Percentiles rank a stretch among this genome's conserved stretches.
Conservation (phyloP, 2,329 filamentous ascomycete species). For the Pyrenochaeta sp. region DNA sequence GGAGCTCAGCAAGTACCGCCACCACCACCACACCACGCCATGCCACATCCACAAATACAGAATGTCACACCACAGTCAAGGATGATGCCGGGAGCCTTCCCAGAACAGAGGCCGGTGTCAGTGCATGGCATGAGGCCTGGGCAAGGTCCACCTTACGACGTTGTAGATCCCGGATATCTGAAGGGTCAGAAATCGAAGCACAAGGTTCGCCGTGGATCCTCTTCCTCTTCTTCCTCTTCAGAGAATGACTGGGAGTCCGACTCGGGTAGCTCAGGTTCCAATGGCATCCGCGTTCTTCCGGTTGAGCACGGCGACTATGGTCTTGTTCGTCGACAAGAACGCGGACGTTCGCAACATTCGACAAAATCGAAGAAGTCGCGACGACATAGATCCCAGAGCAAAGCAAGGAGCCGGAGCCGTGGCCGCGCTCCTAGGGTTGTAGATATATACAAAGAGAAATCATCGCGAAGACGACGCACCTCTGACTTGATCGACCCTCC, state of each 20-base stretch:
- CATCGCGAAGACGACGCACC: constrained; percentile 16
- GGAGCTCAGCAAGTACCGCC: constrained; percentile 9
- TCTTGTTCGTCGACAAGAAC: constrained; percentile 17
- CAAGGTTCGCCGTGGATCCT: constrained; percentile 11
- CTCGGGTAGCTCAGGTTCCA: constrained; percentile 21
- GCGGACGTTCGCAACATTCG: constrained; percentile 20
- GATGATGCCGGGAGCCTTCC: constrained; percentile 28
- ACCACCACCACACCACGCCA: no score
- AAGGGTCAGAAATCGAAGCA: constrained; percentile 26
- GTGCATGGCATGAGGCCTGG: constrained; percentile 11
- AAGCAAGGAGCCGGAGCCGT: constrained; percentile 18
- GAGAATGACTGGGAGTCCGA: constrained; percentile 26
- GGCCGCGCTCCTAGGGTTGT: constrained; percentile 12
- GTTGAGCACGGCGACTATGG: constrained; percentile 31
- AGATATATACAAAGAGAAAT: constrained; percentile 15
- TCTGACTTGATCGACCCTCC: constrained; percentile 21
- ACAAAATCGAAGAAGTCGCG: constrained; percentile 16
- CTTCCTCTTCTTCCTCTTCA: constrained; percentile 16
- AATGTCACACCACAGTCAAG: constrained; percentile 7
- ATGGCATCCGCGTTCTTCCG: constrained; percentile 5
- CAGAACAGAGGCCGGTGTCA: constrained; percentile 10
- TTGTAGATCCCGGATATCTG: constrained; percentile 11
- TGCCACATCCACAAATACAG: constrained; percentile 13
- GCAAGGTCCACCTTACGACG: constrained; percentile 11
- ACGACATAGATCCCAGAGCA: constrained; percentile 18